Conservation (phyloP, 768 basidiomycete species). For the Trametes cingulata region DNA sequence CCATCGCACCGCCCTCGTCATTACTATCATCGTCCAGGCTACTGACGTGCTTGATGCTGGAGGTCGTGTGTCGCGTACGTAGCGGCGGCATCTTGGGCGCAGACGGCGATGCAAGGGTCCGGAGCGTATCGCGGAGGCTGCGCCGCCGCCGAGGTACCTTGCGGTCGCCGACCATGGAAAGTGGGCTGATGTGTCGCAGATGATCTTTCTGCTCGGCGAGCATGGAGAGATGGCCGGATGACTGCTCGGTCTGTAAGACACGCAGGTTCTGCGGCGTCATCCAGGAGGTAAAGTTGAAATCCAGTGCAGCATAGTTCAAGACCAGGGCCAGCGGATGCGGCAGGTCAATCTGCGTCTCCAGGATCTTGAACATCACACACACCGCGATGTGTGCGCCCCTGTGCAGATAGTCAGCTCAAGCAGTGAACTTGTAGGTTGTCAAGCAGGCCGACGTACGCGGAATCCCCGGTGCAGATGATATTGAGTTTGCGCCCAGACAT, state of each 20-base stretch:
- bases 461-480: constrained; percentile 87
- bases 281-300: constrained; percentile 99
- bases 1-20: constrained; percentile 52
- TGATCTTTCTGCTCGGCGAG: constrained; percentile 79
- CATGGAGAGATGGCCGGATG: constrained; percentile 76
- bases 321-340: constrained; percentile 81
- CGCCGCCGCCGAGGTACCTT: constrained; percentile 30
- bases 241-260: constrained; percentile 85
- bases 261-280: constrained; percentile 84
- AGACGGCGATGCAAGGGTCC: constrained; percentile 27
- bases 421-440: neutral
- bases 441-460: constrained; percentile 73
- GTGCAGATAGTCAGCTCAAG: constrained; percentile 16
- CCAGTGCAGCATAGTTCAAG: constrained; percentile 87
- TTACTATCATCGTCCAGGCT: constrained; percentile 6
- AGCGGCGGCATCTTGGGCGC: constrained; percentile 23
- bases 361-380: constrained; percentile 80
- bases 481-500: constrained; percentile 83
- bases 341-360: constrained; percentile 63
- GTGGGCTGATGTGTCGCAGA: constrained; percentile 82
- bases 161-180: constrained; percentile 84
- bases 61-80: constrained; percentile 21
- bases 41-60: constrained; percentile 6
- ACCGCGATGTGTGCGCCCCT: constrained; percentile 90
- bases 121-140: constrained; percentile 35